Evolutionary conservation across 345 rosid genomes (phyloP).

Genomic region (Bruguiera sexangula): DNA sequence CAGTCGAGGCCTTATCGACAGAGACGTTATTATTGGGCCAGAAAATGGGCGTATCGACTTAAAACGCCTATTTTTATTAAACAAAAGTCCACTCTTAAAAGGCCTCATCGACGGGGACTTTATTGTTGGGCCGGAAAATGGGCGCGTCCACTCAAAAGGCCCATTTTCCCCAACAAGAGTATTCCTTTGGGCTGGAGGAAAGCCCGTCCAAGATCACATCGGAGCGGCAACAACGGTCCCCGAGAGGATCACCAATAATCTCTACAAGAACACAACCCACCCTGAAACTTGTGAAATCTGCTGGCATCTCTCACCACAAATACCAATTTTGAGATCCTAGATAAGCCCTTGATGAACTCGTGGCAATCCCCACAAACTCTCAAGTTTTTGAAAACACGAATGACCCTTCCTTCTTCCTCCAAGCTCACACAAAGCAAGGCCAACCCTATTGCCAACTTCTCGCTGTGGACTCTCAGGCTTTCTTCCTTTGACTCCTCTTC

Average conservation of each 20-base stretch:
- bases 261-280: constrained; percentile 63
- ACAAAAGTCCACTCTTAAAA: too few species aligned
- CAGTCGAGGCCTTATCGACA: too few species aligned
- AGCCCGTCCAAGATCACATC: too few species aligned
- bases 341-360: constrained; percentile 68
- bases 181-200: too few species aligned
- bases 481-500: constrained; percentile 78
- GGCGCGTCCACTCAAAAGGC: too few species aligned
- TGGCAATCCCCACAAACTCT: constrained; percentile 85
- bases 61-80: too few species aligned
- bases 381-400: constrained; percentile 74
- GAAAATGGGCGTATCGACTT: too few species aligned
- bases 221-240: too few species aligned
- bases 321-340: constrained; percentile 44
- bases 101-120: too few species aligned
- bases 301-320: constrained; percentile 78
- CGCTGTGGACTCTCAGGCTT: constrained; percentile 75
- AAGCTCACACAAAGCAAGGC: constrained; percentile 50
- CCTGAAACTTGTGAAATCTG: constrained; percentile 72
- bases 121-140: too few species aligned
- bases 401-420: constrained; percentile 32
- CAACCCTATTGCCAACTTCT: constrained; percentile 80
- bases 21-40: too few species aligned
- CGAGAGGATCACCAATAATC: constrained; percentile 51
- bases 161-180: too few species aligned